Percentiles rank a stretch among this genome's conserved stretches.
Conservation (phyloP, 1,284 basidiomycete species). For the Ceraceosorus guamensis region DNA sequence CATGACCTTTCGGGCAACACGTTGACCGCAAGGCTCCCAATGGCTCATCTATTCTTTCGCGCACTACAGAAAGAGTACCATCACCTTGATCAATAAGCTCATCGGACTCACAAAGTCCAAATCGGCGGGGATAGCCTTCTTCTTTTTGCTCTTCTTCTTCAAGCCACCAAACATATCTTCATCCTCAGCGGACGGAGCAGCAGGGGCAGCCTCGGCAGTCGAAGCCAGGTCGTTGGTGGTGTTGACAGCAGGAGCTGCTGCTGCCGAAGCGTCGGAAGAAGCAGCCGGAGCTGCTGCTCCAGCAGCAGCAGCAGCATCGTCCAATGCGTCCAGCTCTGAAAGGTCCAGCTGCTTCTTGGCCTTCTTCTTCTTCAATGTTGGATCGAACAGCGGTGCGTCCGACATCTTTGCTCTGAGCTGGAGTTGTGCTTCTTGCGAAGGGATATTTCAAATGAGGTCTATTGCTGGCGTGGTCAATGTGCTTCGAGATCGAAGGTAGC, state of each 20-base stretch:
- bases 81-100: too few relatives aligned
- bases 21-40: background rate
- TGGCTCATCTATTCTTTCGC: too few relatives aligned
- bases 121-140: constrained; percentile 78
- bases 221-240: too few relatives aligned
- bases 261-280: constrained; percentile 56
- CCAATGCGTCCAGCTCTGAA: constrained; percentile 50
- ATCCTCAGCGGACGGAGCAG: too few relatives aligned
- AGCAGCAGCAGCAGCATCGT: constrained; percentile 24
- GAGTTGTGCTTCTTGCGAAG: too few relatives aligned
- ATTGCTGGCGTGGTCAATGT: too few relatives aligned
- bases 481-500: too few relatives aligned
- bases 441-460: too few relatives aligned
- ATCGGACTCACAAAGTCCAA: constrained; percentile 52
- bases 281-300: constrained; percentile 23
- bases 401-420: too few relatives aligned
- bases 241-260: constrained; percentile 9
- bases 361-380: constrained; percentile 66
- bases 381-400: constrained; percentile 72
- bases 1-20: too few relatives aligned
- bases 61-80: too few relatives aligned
- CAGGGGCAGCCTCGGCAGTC: too few relatives aligned
- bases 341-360: constrained; percentile 80
- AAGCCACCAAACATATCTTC: constrained; percentile 79
- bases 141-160: constrained; percentile 82